Evolutionary conservation across 2,329 filamentous ascomycete genomes (phyloP), one percentile per base, ranked within the genome.

Genomic region (Chlorencoelia australis): DNA sequence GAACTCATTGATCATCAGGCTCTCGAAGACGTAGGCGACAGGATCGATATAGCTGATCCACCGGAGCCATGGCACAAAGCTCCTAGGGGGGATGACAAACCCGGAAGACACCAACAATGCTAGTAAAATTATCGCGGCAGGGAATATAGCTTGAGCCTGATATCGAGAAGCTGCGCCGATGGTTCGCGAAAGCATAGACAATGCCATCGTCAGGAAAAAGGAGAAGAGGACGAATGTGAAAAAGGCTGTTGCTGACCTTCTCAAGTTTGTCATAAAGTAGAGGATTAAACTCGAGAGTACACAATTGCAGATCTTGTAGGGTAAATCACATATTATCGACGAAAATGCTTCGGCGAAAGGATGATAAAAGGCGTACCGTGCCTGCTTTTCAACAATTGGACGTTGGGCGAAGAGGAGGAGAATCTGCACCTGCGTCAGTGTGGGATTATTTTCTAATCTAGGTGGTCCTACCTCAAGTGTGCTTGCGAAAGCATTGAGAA

Each of bases 321-420:
- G 88, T 61, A 94, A 62, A 49, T 94, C 87, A 44, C 75, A 81
- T 19, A 94, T 60, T 80, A 94, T 91, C 7, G 83, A 91, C 0
- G 87, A 76, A 32, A 89, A 69, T n/a, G 87, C 85, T 67, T 95
- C 87, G 7, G 87, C 82, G 9, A 82, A 88, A 0, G 89, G 86
- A 51, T 94, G 88, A 51, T 94, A 94, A 10, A 95, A 68, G 14
- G 87, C 87, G 55, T 94, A 95, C 43, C 82, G 75, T 37, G 71
- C 65, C 51, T 95, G 89, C 57, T 94, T 94, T 56, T 94, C 86
- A 43, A 94, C 84, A 50, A 94, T 93, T 1, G 82, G 81, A 25
- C 88, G 80, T 71, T 94, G 86, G 3, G 82, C 73, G 54, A 89
- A 94, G 3, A 94, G 68, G 14, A 45, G n/a, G 0, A 91, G 59